These are phyloP conservation scores for Solanum lignicaule DNA, from an alignment of 257 asterid species.

Conservation along the genomic window DNA sequence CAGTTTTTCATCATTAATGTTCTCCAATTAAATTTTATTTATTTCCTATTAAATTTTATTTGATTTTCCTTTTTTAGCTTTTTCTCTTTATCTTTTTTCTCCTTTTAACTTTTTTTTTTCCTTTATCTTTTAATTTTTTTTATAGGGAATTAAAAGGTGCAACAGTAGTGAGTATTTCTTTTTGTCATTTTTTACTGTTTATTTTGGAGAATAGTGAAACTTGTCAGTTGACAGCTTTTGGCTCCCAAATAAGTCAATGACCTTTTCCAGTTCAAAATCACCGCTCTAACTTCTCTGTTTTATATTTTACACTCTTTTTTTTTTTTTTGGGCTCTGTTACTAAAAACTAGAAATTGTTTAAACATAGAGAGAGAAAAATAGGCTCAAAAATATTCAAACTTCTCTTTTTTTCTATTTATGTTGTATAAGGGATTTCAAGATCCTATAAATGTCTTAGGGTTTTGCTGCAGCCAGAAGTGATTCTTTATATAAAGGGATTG, in stretches of 20 bases:
- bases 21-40: background rate
- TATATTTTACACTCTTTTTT: background rate
- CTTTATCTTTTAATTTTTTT: background rate
- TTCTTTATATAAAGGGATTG: background rate
- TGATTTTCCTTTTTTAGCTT: background rate
- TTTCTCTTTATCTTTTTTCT: background rate
- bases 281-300: background rate
- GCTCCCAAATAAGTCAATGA: background rate
- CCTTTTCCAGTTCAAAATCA: background rate
- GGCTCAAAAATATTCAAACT: background rate
- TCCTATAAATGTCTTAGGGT: conserved; percentile 38
- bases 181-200: background rate
- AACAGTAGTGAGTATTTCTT: background rate
- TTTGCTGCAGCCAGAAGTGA: conserved; percentile 39
- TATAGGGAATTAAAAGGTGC: background rate
- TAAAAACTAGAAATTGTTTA: background rate
- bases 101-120: background rate
- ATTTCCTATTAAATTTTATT: background rate
- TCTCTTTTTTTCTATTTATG: background rate
- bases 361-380: background rate
- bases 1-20: background rate
- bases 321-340: no score
- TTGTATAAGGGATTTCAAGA: conserved; percentile 20
- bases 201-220: background rate
- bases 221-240: background rate